Conservation (phyloP, 805 yeast species). For the Candida parachauliodes region DNA sequence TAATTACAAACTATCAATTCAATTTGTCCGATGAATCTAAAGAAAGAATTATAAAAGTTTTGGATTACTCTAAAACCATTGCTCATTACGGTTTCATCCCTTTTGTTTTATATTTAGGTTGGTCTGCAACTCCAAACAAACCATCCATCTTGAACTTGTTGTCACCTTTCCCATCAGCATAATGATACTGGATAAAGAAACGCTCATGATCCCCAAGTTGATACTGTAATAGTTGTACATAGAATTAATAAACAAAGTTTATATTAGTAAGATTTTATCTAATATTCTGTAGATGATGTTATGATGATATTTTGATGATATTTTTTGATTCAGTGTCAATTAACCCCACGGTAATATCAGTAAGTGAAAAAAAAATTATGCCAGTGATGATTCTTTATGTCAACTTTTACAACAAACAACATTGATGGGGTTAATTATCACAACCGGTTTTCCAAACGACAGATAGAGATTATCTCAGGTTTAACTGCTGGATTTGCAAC, state of each 20-base stretch:
- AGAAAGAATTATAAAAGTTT: slow-evolving; percentile 83
- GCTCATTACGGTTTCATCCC: slow-evolving; percentile 98
- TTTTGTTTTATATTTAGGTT: slow-evolving; percentile 80
- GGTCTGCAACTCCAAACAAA: slow-evolving; percentile 69
- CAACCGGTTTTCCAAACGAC: slow-evolving; percentile 19
- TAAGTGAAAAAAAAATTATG: too few relatives aligned
- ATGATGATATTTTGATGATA: too few relatives aligned
- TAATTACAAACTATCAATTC: slow-evolving; percentile 20
- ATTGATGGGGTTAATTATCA: background rate
- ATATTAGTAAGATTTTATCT: too few relatives aligned
- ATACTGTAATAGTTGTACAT: too few relatives aligned
- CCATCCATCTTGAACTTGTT: slow-evolving; percentile 75
- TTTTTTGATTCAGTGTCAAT: too few relatives aligned
- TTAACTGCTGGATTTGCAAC: slow-evolving; percentile 77
- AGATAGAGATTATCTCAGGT: slow-evolving; percentile 65
- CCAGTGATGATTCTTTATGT: too few relatives aligned
- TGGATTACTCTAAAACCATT: slow-evolving; percentile 79
- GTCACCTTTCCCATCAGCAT: slow-evolving; percentile 78
- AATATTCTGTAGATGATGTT: too few relatives aligned
- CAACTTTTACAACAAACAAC: too few relatives aligned
- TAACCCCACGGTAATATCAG: too few relatives aligned
- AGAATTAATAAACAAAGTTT: too few relatives aligned
- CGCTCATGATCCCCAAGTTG: too few relatives aligned
- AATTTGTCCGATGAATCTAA: slow-evolving; percentile 47
- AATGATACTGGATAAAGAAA: slow-evolving; percentile 12